Base-by-base conservation (phyloP, 768 basidiomycete species). In the Lentinula lateritia region DNA sequence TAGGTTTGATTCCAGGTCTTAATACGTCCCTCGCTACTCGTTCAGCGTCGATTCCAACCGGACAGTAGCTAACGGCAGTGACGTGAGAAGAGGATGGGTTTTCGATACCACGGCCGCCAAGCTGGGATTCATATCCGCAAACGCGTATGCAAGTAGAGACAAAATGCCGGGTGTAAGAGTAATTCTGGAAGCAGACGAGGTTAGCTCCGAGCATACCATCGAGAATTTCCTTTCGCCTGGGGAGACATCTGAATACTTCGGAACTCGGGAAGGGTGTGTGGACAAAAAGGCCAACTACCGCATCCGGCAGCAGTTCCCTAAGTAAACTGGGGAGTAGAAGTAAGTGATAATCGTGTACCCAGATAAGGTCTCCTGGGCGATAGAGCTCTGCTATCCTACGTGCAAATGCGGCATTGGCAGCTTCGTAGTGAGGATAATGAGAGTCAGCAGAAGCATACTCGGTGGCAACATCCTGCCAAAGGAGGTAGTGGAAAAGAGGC, bases 191-290 rank as follows among this genome's bases (percentile, higher is more conserved):
- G 73, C 93, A 95, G 53, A 98, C 87, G 38, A 97, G 83, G 75
- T 97, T 95, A 53, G 96, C 94, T 35, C 95, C 95, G 50, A 98
- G 88, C 93, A 99, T 97, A 41, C 96, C 97, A 65, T 98, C 94
- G 28, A 99, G 81, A 63, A 98, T 92, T 75, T 98, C 95, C 68
- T 90, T 92, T 52, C 96, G 86, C 53, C 88, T 88, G 86, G 95
- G 94, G 45, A 97, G 76, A 73, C 92, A 96, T 60, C 95, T 81
- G 81, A 98, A 99, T 65, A 98, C 90, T 70, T 99, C 96, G 63
- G 90, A 92, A 71, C 89, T 92, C 5, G 96, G 96, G 88, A 98
- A 98, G 12, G 96, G 95, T 0, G 96, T 98, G 75, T 99, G 96
- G 50, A 98, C 90, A 75, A 98, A 99, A 63, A 99, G 83, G 3